Evolutionary conservation across 805 yeast genomes (phyloP), one percentile per base, ranked within the genome.

Genomic region (Komagataella phaffii): DNA sequence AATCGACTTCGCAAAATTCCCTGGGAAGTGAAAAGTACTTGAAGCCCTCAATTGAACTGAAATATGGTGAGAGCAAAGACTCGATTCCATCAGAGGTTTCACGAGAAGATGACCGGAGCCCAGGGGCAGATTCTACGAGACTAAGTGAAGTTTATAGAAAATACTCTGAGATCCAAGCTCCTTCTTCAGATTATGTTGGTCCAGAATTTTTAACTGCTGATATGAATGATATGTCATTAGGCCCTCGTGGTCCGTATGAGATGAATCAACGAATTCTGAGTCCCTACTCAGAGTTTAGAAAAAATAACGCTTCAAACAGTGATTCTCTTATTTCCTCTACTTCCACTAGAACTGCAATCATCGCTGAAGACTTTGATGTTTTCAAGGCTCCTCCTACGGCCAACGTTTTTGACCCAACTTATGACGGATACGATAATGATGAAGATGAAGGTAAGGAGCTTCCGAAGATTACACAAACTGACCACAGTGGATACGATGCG

Each of bases 131-230:
- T 2, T 62, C 66, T 7, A 65, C 68, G 2, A 58, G 61, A 49
- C 51, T 66, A 46, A 59, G 57, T 14, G 66, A 61, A 44, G 64
- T 66, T 6, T 66, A 66, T 51, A 60, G 57, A 49, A 64, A 61
- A 47, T 66, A 30, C 17, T 17, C 36, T 18, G 17, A 30, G 24
- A 21, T 12, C 5, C 18, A 45, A 30, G 23, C 45, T 24, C 19
- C 51, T 30, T 17, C 48, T 23, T 30, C 24, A 12, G 49, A 21
- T 17, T 17, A 17, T 7, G 46, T 18, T 45, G 18, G 19, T n/a
- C 19, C 46, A 12, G 46, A 17, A 45, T 17, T 12, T 45, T 12
- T 18, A 4, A 30, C 40, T 10, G 40, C 40, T 8, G 40, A 30
- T 30, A 30, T 30, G 40, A 10, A 30, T 30, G 14, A 30, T 30